These are phyloP conservation scores for Aspergillus clavatus DNA, from an alignment of 2,329 filamentous ascomycete species.

Conservation along the genomic window DNA sequence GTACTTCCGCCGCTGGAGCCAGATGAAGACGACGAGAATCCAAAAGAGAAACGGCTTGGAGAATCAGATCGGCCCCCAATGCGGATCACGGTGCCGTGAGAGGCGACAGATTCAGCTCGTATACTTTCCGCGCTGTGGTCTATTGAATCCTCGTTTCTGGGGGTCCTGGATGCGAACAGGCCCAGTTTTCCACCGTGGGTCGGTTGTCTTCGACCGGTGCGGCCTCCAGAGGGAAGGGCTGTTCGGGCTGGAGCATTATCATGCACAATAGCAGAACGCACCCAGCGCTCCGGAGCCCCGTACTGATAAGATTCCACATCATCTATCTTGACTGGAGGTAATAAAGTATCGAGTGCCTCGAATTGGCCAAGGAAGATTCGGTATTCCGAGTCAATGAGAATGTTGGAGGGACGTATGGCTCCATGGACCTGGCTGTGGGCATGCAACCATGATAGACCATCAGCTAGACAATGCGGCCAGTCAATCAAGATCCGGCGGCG, in stretches of 20 bases:
- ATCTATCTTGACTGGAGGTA: conserved; percentile 49
- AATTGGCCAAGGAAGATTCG: conserved; percentile 56
- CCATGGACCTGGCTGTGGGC: conserved; percentile 52
- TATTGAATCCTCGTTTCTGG: conserved; percentile 7
- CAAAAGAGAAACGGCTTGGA: conserved; percentile 28
- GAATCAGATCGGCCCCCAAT: conserved; percentile 26
- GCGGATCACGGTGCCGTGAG: conserved; percentile 33
- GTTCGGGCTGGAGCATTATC: conserved; percentile 28
- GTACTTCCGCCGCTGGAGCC: conserved; percentile 22
- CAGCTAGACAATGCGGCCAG: conserved; percentile 49
- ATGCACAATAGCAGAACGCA: conserved; percentile 34
- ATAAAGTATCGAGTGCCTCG: conserved; percentile 51
- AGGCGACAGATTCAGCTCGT: conserved; percentile 29
- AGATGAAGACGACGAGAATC: conserved; percentile 32
- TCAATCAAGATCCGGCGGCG: conserved; percentile 41
- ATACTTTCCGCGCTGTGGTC: conserved; percentile 18
- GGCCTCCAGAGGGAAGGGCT: conserved; percentile 38
- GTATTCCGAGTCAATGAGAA: conserved; percentile 54
- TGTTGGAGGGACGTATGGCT: conserved; percentile 56
- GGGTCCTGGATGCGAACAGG: conserved; percentile 21
- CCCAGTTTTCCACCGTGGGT: conserved; percentile 17
- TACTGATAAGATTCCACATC: conserved; percentile 57
- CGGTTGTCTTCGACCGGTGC: conserved; percentile 31
- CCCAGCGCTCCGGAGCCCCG: conserved; percentile 53
- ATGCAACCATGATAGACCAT: conserved; percentile 55